Evolutionary conservation across 2,329 filamentous ascomycete genomes (phyloP).

Genomic region (Trichoderma sp.): DNA sequence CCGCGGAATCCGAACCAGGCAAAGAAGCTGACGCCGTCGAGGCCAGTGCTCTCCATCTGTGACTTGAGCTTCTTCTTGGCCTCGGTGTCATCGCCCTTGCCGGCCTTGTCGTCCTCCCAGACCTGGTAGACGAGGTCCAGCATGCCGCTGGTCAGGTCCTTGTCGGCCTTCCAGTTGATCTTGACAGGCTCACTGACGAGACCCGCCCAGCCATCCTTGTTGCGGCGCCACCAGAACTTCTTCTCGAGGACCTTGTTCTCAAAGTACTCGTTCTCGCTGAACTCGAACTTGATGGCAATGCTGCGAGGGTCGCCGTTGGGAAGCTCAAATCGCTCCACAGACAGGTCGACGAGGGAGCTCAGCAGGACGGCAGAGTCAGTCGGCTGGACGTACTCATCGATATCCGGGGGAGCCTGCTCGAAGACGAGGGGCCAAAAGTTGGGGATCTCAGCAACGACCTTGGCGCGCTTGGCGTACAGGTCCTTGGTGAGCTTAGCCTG

Average conservation of each 20-base stretch:
- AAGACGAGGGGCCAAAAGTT: constrained; percentile 96
- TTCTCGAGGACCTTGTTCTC: constrained; percentile 79
- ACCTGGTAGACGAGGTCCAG: constrained; percentile 73
- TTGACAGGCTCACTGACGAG: constrained; percentile 87
- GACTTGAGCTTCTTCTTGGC: constrained; percentile 56
- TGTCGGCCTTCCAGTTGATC: constrained; percentile 80
- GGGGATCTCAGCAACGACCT: constrained; percentile 71
- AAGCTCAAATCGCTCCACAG: constrained; percentile 81
- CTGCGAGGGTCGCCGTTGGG: constrained; percentile 78
- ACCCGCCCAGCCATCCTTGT: constrained; percentile 69
- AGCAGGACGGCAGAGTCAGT: constrained; percentile 76
- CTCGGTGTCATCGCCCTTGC: constrained; percentile 49
- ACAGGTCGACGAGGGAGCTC: constrained; percentile 67
- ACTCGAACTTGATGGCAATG: constrained; percentile 76
- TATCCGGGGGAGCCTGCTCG: constrained; percentile 80
- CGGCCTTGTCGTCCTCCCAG: constrained; percentile 60
- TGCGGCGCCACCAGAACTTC: constrained; percentile 83
- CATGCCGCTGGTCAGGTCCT: constrained; percentile 82
- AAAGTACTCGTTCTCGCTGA: constrained; percentile 81
- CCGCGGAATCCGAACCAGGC: constrained; percentile 83
- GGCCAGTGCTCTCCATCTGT: constrained; percentile 62
- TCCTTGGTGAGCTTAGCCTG: constrained; percentile 69
- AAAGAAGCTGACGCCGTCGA: constrained; percentile 79
- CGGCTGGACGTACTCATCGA: constrained; percentile 87
- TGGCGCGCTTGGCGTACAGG: constrained; percentile 76